phyloP scores from a whole-genome alignment of 768 basidiomycete species.

The Daedaleopsis nitida region DNA sequence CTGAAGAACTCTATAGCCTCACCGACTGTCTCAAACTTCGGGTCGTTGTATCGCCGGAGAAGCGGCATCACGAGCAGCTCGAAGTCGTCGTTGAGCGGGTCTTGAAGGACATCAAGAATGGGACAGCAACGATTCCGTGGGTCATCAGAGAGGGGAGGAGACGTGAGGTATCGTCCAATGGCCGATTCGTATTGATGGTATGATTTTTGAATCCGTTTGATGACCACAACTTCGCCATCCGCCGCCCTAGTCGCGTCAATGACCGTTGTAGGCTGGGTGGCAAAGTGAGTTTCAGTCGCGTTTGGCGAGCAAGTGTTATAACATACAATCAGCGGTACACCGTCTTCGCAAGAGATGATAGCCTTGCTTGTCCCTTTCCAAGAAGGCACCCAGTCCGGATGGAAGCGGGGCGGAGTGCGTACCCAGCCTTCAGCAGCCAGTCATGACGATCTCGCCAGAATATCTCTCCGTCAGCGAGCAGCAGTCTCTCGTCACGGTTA shows the following conservation, averaged over 20 bases:
- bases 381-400: conserved; percentile 17
- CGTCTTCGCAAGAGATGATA: conserved; percentile 1
- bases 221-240: conserved; percentile 12
- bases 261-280: not conserved
- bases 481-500: too few relatives aligned
- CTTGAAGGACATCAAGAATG: conserved; percentile 11
- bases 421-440: conserved; percentile 6
- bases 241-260: conserved; percentile 24
- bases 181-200: conserved; percentile 7
- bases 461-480: too few relatives aligned
- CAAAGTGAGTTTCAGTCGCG: conserved; percentile 1
- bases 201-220: not conserved
- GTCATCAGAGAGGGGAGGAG: conserved; percentile 4
- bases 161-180: conserved; percentile 2
- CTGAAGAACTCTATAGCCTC: not conserved
- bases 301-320: too few relatives aligned
- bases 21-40: conserved; percentile 3
- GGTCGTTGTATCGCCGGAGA: not conserved
- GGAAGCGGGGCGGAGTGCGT: conserved; percentile 14
- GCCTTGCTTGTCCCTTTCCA: conserved; percentile 7
- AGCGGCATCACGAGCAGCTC: conserved; percentile 15
- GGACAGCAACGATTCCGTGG: conserved; percentile 21
- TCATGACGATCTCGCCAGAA: conserved; percentile 15
- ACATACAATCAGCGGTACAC: not conserved
- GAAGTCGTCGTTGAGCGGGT: not conserved